Conservation (phyloP, 345 rosid species). For the Xanthoceras sorbifolium region DNA sequence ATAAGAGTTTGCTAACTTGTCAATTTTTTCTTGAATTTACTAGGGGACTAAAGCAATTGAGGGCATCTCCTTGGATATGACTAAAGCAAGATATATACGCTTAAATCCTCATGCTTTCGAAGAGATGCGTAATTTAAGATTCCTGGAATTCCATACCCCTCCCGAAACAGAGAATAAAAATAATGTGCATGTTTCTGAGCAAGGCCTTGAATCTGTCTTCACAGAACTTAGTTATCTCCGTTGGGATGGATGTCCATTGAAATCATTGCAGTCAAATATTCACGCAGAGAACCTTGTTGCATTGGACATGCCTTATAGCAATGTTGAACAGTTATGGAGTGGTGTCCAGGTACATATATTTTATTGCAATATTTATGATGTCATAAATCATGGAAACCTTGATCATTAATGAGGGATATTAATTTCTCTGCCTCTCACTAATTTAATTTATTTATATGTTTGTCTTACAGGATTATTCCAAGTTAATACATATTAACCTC, state of each 20-base stretch:
- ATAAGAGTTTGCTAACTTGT: constrained; percentile 8
- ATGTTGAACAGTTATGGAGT: constrained; percentile 12
- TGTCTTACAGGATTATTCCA: constrained; percentile 30
- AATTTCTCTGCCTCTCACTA: no score
- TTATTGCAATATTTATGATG: no score
- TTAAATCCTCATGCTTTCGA: neutral
- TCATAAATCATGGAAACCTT: no score
- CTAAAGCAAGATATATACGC: constrained; percentile 7
- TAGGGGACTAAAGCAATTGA: constrained; percentile 35
- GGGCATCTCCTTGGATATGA: constrained; percentile 36
- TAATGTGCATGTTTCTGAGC: neutral
- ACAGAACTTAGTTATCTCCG: neutral
- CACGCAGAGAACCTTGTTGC: constrained; percentile 13
- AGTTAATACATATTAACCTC: constrained; percentile 17
- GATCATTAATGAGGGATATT: no score
- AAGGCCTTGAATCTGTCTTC: constrained; percentile 6
- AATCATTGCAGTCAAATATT: constrained; percentile 8
- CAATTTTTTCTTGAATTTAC: neutral
- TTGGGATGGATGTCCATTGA: constrained; percentile 15
- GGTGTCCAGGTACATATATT: constrained; percentile 10
- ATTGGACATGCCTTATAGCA: constrained; percentile 3
- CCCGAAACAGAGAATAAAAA: constrained; percentile 1
- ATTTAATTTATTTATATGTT: neutral
- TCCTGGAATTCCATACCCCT: constrained; percentile 3
- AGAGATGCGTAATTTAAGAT: constrained; percentile 7